phyloP scores from a whole-genome alignment of 169 alveolate genomes.

The Plasmodium vivax region DNA sequence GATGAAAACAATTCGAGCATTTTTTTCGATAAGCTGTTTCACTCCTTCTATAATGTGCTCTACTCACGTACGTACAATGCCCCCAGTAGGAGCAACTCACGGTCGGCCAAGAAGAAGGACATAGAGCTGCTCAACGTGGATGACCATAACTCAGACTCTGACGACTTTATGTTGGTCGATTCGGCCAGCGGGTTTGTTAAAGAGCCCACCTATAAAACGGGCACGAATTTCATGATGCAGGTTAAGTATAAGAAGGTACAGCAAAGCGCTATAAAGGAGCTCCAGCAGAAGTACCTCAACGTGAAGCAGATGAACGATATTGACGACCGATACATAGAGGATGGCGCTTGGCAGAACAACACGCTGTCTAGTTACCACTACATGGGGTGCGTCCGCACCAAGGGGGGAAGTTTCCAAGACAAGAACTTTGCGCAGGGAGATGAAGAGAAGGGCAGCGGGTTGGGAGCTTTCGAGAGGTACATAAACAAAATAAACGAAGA shows the following conservation, averaged over 20 bases:
- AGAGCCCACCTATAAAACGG: neutral
- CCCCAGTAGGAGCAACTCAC: neutral
- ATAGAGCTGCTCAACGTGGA: conserved; percentile 9
- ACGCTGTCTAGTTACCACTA: neutral
- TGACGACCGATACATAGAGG: conserved; percentile 29
- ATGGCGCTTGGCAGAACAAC: conserved; percentile 22
- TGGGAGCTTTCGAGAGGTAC: conserved; percentile 31
- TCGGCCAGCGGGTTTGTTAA: conserved; percentile 14
- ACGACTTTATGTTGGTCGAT: conserved; percentile 8
- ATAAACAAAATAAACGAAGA: conserved; percentile 44
- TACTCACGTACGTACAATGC: neutral
- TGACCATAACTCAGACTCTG: conserved; percentile 24
- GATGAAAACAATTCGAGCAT: conserved; percentile 40
- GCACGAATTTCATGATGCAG: neutral
- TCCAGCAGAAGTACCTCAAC: conserved; percentile 13
- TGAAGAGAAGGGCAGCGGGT: neutral
- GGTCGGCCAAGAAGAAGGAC: neutral
- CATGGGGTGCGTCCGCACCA: neutral
- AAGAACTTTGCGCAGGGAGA: neutral
- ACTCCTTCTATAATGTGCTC: conserved; percentile 17
- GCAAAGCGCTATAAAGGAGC: neutral
- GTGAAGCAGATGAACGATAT: conserved; percentile 31
- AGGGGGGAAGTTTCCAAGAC: neutral
- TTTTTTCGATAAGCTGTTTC: conserved; percentile 51
- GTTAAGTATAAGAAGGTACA: neutral